phyloP scores from a whole-genome alignment of 2,329 filamentous ascomycete species.

The Alternaria sp. region DNA sequence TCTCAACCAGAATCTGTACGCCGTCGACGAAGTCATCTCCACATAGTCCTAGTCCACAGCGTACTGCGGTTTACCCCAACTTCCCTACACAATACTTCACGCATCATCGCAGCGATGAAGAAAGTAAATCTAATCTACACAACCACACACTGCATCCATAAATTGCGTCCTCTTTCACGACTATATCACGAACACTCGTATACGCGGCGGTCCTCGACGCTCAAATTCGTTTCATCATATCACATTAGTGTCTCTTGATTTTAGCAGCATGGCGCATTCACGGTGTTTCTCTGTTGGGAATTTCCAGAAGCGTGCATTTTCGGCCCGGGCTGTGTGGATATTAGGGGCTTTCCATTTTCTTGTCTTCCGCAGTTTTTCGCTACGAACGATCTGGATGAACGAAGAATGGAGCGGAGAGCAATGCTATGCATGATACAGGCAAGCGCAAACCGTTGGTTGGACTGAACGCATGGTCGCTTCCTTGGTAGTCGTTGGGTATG shows the following conservation, averaged over 20 bases:
- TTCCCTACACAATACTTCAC: neutral
- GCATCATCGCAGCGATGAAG: neutral
- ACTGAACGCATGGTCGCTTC: neutral
- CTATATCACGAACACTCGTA: slow-evolving; percentile 5
- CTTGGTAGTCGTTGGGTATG: neutral
- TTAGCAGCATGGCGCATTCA: slow-evolving; percentile 24
- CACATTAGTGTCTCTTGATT: slow-evolving; percentile 3
- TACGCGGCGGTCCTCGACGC: neutral
- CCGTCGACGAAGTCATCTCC: slow-evolving; percentile 69
- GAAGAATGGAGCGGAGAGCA: neutral
- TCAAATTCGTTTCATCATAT: neutral
- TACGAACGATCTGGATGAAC: neutral
- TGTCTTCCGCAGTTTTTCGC: neutral
- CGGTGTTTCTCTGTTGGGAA: slow-evolving; percentile 5
- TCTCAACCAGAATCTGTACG: slow-evolving; percentile 87
- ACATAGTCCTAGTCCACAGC: neutral
- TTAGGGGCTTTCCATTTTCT: neutral
- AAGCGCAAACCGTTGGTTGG: neutral
- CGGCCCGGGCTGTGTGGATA: neutral
- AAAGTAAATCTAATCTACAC: slow-evolving; percentile 4
- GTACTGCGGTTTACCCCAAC: neutral
- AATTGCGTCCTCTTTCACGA: slow-evolving; percentile 4
- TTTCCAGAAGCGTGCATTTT: slow-evolving; percentile 6
- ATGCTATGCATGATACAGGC: neutral
- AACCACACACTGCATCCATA: neutral